Percentiles rank a stretch among this genome's conserved stretches.
Conservation (phyloP, 169 alveolate genomes). For the Eimeria zaria region DNA sequence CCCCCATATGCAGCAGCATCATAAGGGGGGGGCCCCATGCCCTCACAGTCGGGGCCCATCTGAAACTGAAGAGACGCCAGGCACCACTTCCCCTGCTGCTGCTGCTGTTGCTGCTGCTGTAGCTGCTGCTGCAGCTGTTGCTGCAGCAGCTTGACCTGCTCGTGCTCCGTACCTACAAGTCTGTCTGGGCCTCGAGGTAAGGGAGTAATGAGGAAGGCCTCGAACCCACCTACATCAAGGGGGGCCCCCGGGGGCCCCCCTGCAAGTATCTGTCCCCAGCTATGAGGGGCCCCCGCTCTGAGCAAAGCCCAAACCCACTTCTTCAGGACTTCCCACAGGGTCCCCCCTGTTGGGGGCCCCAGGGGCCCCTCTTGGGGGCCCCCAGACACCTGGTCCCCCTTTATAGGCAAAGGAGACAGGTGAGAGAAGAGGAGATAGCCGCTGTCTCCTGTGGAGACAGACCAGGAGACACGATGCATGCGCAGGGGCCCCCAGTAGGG, state of each 20-base stretch:
- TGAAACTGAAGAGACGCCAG: slow-evolving; percentile 23
- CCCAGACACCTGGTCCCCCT: too few relatives aligned
- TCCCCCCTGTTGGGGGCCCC: not conserved
- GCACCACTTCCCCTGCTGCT: slow-evolving; percentile 19
- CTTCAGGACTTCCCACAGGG: not conserved
- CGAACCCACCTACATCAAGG: slow-evolving; percentile 1
- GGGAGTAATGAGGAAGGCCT: slow-evolving; percentile 18
- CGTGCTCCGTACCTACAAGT: not conserved
- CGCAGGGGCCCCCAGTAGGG: slow-evolving; percentile 35
- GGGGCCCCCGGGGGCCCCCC: not conserved
- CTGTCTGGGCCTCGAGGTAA: not conserved
- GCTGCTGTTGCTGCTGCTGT: not conserved
- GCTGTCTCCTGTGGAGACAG: not conserved
- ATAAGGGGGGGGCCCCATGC: not conserved
- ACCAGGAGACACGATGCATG: slow-evolving; percentile 40
- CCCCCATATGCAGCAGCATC: not conserved
- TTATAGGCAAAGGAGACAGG: slow-evolving; percentile 22
- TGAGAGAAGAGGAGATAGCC: slow-evolving; percentile 30
- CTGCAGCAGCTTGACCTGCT: not conserved
- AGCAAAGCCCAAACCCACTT: not conserved
- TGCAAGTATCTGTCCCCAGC: not conserved
- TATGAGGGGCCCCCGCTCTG: not conserved
- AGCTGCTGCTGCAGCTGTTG: not conserved
- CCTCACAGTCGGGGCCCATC: not conserved
- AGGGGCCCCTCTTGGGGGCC: not conserved